Evolutionary conservation across 108 stramenopile genomes (phyloP).

Genomic region (Pseudonitzschia delicatissima): DNA sequence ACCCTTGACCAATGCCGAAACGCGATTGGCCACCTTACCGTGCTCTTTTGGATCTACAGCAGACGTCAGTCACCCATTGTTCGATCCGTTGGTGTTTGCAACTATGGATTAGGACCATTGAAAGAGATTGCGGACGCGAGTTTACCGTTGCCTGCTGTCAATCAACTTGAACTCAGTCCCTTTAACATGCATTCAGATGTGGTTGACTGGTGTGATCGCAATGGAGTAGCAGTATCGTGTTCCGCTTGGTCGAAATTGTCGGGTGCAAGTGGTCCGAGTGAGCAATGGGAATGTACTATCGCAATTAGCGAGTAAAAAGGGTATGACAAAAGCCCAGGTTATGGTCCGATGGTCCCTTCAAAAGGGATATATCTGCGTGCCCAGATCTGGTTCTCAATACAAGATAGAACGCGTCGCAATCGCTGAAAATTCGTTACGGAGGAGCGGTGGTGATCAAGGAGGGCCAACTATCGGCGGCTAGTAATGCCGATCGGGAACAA

Average conservation of each 20-base stretch:
- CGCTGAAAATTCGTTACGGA: conserved; percentile 69
- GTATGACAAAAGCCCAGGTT: conserved; percentile 80
- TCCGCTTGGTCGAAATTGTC: conserved; percentile 74
- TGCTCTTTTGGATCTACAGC: conserved; percentile 53
- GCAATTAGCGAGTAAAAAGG: conserved; percentile 47
- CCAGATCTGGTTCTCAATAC: conserved; percentile 52
- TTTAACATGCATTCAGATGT: conserved; percentile 68
- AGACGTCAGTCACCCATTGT: conserved; percentile 21
- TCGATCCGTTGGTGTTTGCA: conserved; percentile 65
- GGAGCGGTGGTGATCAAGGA: conserved; percentile 38
- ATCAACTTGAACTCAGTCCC: conserved; percentile 72
- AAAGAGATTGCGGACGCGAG: conserved; percentile 45
- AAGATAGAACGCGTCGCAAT: conserved; percentile 76
- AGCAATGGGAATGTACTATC: conserved; percentile 57
- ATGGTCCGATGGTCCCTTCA: conserved; percentile 75
- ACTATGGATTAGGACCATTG: conserved; percentile 65
- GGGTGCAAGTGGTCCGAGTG: conserved; percentile 48
- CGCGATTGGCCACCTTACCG: conserved; percentile 53
- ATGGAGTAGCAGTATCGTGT: conserved; percentile 51
- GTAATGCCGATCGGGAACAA: background rate
- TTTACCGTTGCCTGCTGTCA: conserved; percentile 54
- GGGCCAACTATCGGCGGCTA: background rate
- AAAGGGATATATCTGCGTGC: conserved; percentile 70
- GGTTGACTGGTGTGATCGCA: conserved; percentile 43
- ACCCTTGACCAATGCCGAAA: conserved; percentile 47